A percentile compares a stretch with the other conserved stretches of the same genome.
phyloP scores from a whole-genome alignment of 495 filamentous ascomycete genomes.

The Chlorociboria aeruginascens region DNA sequence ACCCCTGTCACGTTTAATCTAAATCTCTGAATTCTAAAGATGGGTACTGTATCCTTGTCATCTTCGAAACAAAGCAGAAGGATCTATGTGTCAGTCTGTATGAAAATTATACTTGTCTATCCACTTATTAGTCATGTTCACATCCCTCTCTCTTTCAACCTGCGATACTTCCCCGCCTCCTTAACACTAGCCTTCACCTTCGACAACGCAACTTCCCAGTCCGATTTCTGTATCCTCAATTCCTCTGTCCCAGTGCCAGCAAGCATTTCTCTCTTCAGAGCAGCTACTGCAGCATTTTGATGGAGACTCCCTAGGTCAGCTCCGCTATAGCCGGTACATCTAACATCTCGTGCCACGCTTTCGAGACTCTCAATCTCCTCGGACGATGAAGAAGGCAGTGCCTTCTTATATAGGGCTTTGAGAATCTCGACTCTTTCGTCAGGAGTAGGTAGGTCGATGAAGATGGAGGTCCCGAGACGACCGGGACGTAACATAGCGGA shows the following conservation, averaged over 20 bases:
- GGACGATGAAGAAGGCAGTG: slow-evolving; percentile 26
- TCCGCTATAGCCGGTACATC: slow-evolving; percentile 79
- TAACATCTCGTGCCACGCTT: slow-evolving; percentile 46
- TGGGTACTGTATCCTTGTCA: background rate
- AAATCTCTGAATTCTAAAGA: too few relatives aligned
- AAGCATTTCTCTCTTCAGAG: slow-evolving; percentile 47
- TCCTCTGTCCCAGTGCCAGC: slow-evolving; percentile 7
- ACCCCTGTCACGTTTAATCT: too few relatives aligned
- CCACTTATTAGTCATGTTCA: background rate
- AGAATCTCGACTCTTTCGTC: slow-evolving; percentile 80
- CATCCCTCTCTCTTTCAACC: slow-evolving; percentile 33
- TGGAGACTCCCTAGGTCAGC: slow-evolving; percentile 76
- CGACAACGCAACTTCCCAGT: slow-evolving; percentile 64
- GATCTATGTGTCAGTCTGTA: too few relatives aligned
- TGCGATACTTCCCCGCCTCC: slow-evolving; percentile 58
- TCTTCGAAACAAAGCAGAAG: background rate
- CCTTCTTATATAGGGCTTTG: slow-evolving; percentile 58
- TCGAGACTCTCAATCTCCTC: slow-evolving; percentile 33
- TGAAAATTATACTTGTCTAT: too few relatives aligned
- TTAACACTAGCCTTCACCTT: slow-evolving; percentile 75
- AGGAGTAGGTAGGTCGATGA: slow-evolving; percentile 74
- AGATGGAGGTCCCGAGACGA: slow-evolving; percentile 76
- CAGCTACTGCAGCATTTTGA: slow-evolving; percentile 63
- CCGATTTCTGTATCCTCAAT: slow-evolving; percentile 47
- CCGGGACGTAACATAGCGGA: slow-evolving; percentile 90